Evolutionary conservation across 768 basidiomycete species (phyloP).

Genomic region (Kwoniella bestiolae): DNA sequence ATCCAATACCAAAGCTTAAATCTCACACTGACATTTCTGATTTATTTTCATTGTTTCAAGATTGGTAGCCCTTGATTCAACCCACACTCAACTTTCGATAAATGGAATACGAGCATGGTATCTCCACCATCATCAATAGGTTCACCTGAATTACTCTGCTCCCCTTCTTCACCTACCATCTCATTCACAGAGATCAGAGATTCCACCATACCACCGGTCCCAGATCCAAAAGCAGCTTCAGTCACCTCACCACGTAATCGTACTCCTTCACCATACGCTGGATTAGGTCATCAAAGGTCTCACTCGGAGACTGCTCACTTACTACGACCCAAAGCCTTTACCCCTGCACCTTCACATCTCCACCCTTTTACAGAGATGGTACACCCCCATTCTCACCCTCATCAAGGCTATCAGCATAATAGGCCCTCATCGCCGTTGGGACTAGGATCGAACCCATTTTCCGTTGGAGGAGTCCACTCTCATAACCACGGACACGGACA

Average conservation of each 20-base stretch:
- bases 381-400: constrained; percentile 7
- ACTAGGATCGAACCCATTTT: neutral
- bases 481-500: constrained; percentile 2
- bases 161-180: constrained; percentile 1
- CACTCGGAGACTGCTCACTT: constrained; percentile 15
- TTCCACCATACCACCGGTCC: constrained; percentile 10
- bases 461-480: constrained; percentile 13
- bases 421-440: constrained; percentile 7
- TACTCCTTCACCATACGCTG: constrained; percentile 2
- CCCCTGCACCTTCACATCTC: neutral
- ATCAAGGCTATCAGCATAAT: constrained; percentile 3
- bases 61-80: neutral
- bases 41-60: constrained; percentile 2
- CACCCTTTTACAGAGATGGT: constrained; percentile 12
- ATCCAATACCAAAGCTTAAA: neutral
- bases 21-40: neutral
- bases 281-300: constrained; percentile 10
- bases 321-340: neutral
- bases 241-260: constrained; percentile 1
- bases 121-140: constrained; percentile 12
- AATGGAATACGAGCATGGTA: neutral
- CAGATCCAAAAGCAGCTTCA: constrained; percentile 12
- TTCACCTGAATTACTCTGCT: constrained; percentile 15
- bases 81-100: neutral
- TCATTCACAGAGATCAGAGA: constrained; percentile 3